phyloP scores from a whole-genome alignment of 2,329 filamentous ascomycete genomes.

The Emergomyces orientalis region DNA sequence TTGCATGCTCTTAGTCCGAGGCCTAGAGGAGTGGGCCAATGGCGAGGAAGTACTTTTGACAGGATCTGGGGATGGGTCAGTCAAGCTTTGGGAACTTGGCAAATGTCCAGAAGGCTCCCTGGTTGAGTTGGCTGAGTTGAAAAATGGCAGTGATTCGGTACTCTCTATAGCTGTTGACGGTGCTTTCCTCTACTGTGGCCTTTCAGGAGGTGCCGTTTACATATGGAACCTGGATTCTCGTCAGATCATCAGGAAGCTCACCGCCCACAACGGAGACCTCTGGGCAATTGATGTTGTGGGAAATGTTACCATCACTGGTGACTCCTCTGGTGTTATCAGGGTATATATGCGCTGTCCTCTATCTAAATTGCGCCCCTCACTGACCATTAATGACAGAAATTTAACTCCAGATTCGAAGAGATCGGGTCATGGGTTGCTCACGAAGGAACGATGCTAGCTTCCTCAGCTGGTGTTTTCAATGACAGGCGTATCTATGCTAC shows the following conservation, averaged over 20 bases:
- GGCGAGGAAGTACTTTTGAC: conserved; percentile 75
- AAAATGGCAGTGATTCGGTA: conserved; percentile 54
- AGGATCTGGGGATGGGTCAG: conserved; percentile 84
- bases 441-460: conserved; percentile 76
- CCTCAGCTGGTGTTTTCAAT: conserved; percentile 61
- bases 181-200: conserved; percentile 85
- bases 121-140: conserved; percentile 57
- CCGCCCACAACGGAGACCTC: conserved; percentile 69
- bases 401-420: conserved; percentile 75
- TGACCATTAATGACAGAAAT: conserved; percentile 42
- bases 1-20: conserved; percentile 80
- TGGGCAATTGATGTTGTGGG: conserved; percentile 79
- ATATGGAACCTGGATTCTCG: conserved; percentile 95
- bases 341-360: conserved; percentile 42
- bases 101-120: conserved; percentile 52
- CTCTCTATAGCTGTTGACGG: conserved; percentile 79
- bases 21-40: conserved; percentile 57
- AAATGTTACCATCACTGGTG: conserved; percentile 76
- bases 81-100: conserved; percentile 84
- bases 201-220: conserved; percentile 78
- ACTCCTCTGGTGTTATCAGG: conserved; percentile 78
- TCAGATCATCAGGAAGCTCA: conserved; percentile 80
- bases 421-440: conserved; percentile 74
- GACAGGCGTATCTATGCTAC: conserved; percentile 81
- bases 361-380: background rate